Conservation (phyloP, 495 filamentous ascomycete species). For the Umbilicaria muhlenbergii region DNA sequence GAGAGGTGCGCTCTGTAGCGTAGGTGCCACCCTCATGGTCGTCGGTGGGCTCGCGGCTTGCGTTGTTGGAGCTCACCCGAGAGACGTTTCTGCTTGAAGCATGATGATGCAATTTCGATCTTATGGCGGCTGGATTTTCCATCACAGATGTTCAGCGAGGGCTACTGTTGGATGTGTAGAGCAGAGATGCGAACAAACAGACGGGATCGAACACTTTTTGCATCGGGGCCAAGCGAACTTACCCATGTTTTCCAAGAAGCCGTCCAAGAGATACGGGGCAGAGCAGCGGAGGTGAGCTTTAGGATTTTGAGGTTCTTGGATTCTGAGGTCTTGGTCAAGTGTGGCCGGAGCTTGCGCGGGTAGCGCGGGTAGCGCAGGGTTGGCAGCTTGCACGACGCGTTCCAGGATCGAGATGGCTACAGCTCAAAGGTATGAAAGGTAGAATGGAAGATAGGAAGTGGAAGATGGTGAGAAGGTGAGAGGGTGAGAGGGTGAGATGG, state of each 20-base stretch:
- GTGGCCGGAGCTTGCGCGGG: no score
- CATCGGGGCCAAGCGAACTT: no score
- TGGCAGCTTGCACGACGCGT: no score
- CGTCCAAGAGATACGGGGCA: background rate
- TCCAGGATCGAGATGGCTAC: no score
- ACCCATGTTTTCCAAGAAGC: background rate
- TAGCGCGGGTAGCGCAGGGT: no score
- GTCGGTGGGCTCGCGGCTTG: conserved; percentile 3
- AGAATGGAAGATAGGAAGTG: background rate
- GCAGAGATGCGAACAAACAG: no score
- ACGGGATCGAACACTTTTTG: no score
- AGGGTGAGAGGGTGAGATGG: background rate
- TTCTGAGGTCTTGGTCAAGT: no score
- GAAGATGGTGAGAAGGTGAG: background rate
- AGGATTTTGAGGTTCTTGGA: no score
- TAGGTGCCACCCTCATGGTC: conserved; percentile 10
- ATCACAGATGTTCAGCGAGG: background rate
- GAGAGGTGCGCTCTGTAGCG: conserved; percentile 19
- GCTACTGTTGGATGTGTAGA: no score
- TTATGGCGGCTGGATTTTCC: conserved; percentile 6
- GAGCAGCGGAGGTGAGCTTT: background rate
- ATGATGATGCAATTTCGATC: conserved; percentile 1
- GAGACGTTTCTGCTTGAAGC: conserved; percentile 2
- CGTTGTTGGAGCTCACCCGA: background rate
- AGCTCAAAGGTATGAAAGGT: no score